A percentile compares a stretch with the other conserved stretches of the same genome.
These are phyloP conservation scores for Cytospora piceicola DNA, from an alignment of 2,329 filamentous ascomycete species.

Conservation along the genomic window DNA sequence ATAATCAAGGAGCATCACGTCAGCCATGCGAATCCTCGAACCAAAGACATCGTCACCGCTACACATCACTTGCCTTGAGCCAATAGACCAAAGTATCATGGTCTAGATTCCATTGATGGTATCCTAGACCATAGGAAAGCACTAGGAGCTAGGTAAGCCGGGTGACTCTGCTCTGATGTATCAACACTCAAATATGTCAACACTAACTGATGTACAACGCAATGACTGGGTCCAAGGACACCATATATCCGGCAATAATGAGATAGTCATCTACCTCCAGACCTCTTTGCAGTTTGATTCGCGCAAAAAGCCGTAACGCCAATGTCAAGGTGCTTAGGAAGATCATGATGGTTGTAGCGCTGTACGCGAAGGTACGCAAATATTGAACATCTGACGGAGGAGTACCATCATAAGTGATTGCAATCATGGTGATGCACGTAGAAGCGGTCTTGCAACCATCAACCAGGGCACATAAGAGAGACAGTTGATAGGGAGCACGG, in stretches of 20 bases:
- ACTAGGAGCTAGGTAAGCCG: constrained; percentile 13
- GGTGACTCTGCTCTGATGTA: not conserved
- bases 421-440: not conserved
- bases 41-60: not conserved
- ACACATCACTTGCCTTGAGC: not conserved
- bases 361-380: not conserved
- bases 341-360: constrained; percentile 25
- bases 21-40: not conserved
- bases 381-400: not conserved
- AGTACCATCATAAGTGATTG: not conserved
- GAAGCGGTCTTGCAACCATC: not conserved
- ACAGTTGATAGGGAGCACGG: not conserved
- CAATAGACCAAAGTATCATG: not conserved
- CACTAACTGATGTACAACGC: constrained; percentile 27
- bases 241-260: constrained; percentile 22
- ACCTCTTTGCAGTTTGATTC: constrained; percentile 22
- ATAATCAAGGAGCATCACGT: not conserved
- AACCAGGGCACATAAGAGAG: not conserved
- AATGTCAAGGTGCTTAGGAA: constrained; percentile 22
- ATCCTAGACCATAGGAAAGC: constrained; percentile 23
- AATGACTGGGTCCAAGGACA: constrained; percentile 26
- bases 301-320: constrained; percentile 12
- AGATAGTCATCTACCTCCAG: constrained; percentile 27
- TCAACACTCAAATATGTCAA: constrained; percentile 14
- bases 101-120: constrained; percentile 28